Conservation (phyloP, 73 alveolate genomes). For the Paraurostyla sp. region DNA sequence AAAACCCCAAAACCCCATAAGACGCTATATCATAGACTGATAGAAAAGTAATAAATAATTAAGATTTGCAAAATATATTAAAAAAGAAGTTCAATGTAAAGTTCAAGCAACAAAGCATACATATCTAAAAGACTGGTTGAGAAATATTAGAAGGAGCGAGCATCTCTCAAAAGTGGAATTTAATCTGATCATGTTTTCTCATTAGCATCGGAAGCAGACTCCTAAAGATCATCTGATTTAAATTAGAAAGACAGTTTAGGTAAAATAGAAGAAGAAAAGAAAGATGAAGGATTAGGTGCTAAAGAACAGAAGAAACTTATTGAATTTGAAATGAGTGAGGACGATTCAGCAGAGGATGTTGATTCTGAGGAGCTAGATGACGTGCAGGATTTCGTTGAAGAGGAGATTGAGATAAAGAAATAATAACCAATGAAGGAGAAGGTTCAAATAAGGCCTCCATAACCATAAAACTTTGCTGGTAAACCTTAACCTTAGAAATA, state of each 20-base stretch:
- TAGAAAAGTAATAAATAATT: no score
- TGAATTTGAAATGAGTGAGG: neutral
- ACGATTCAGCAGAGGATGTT: conserved; percentile 17
- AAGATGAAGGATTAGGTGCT: neutral
- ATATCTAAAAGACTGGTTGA: neutral
- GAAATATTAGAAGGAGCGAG: neutral
- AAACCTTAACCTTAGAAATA: no score
- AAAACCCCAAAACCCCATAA: no score
- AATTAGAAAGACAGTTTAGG: neutral
- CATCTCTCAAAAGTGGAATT: neutral
- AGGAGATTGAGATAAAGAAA: no score
- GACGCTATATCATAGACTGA: no score
- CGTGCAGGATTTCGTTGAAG: no score
- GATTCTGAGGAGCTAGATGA: conserved; percentile 14
- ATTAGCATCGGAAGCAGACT: no score
- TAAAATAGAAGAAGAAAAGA: neutral
- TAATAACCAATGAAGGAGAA: no score
- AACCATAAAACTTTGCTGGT: no score
- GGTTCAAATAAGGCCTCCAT: no score
- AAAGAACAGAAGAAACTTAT: neutral
- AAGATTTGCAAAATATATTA: no score
- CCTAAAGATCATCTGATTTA: neutral
- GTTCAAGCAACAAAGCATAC: conserved; percentile 26
- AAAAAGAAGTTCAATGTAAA: no score
- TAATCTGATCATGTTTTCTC: neutral